phyloP scores from a whole-genome alignment of 202 grass and related monocot genomes.

The Zizania palustris region DNA sequence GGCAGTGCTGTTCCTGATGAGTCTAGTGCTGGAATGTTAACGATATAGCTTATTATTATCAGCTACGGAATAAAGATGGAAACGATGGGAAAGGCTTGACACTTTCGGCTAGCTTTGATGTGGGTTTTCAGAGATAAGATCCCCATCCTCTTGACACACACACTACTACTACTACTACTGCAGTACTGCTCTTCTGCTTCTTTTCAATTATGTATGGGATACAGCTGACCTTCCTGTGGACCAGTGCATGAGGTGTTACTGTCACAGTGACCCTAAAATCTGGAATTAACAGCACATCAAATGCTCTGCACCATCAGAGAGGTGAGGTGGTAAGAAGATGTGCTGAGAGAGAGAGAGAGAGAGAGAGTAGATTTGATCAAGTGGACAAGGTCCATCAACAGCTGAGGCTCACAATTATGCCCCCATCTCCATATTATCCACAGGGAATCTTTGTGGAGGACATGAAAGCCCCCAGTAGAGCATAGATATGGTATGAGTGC shows the following conservation, averaged over 20 bases:
- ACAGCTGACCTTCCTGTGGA: conserved; percentile 40
- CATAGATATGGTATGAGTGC: conserved; percentile 50
- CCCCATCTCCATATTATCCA: conserved; percentile 54
- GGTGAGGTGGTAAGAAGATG: not conserved
- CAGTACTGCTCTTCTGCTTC: no score
- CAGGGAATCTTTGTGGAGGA: conserved; percentile 63
- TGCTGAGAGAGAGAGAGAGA: no score
- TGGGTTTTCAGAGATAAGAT: conserved; percentile 84
- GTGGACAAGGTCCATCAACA: conserved; percentile 53
- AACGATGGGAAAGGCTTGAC: conserved; percentile 68
- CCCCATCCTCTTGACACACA: conserved; percentile 50
- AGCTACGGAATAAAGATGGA: conserved; percentile 56
- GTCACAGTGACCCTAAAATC: conserved; percentile 40
- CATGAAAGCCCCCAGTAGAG: conserved; percentile 48
- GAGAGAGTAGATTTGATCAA: conserved; percentile 37
- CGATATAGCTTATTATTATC: conserved; percentile 51
- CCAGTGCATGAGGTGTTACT: conserved; percentile 47
- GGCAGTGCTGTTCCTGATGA: conserved; percentile 50
- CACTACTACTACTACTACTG: no score
- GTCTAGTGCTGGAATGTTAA: conserved; percentile 39
- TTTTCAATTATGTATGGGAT: conserved; percentile 52
- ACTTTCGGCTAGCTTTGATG: conserved; percentile 83
- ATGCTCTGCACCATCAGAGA: conserved; percentile 24
- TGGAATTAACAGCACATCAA: conserved; percentile 20
- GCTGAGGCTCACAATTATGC: conserved; percentile 58